Evolutionary conservation across 2,329 filamentous ascomycete genomes (phyloP), one percentile per base, ranked within the genome.

Genomic region (Trichoderma harzianum): DNA sequence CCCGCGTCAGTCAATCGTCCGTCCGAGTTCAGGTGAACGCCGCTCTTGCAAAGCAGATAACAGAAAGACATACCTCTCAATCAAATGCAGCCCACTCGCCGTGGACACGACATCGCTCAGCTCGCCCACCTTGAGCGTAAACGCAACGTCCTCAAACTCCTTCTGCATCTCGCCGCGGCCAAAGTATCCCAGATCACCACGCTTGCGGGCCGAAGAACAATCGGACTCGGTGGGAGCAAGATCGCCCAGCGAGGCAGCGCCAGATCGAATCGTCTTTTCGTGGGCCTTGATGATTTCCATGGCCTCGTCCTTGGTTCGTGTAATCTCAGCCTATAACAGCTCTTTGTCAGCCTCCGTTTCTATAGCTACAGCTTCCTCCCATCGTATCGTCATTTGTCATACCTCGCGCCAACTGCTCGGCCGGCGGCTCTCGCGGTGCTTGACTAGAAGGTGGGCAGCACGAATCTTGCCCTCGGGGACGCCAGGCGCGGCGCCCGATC

Each of bases 81-180:
- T 99, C 83, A 99, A 86, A 84, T 99, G 96, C 78, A 98, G 86
- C 1, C 96, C 96, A 67, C 95, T 98, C 64, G 94, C 95, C 51
- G 96, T 98, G 83, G 97, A 93, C 14, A 98, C 92, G 47, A 98
- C 87, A 61, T 88, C 86, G 83, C 95, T 98, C 78, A 98, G 90
- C 83, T 98, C 89, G 39, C 94, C 95, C 2, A 92, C 91, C 82
- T 95, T 88, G 70, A 99, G 86, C n/a, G 88, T 91, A 83, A 99
- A 99, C 1, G 96, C 92, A 5, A 95, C 95, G 71, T 98, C 94
- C 84, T 99, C 96, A 79, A 99, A 99, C 83, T 98, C 95, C 85
- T 95, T 95, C 82, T 99, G 96, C 96, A 99, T 99, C 78, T 98
- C 95, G 32, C 94, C 94, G 78, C 88, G 91, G 70, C 94, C 95